A percentile compares a stretch with the other conserved stretches of the same genome.
Conservation (phyloP, 768 basidiomycete species). For the Pleurotus giganteus region DNA sequence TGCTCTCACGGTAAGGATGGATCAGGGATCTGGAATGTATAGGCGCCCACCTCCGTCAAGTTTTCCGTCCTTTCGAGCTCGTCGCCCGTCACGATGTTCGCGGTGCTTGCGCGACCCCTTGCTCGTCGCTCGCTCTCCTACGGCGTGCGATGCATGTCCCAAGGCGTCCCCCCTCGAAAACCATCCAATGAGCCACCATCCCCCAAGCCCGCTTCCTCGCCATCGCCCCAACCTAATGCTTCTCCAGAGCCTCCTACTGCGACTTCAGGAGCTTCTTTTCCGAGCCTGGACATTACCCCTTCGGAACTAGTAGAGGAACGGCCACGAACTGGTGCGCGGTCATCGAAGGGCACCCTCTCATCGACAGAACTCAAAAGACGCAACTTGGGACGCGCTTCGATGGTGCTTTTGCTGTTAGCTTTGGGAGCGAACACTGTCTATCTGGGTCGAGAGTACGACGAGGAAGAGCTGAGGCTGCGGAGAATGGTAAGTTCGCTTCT, state of each 20-base stretch:
- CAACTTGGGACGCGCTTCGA: constrained; percentile 50
- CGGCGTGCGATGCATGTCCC: constrained; percentile 34
- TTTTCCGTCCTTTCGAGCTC: background rate
- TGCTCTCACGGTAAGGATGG: background rate
- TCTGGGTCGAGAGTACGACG: constrained; percentile 79
- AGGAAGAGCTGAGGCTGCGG: constrained; percentile 63
- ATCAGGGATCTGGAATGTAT: background rate
- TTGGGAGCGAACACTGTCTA: constrained; percentile 57
- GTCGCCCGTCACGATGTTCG: constrained; percentile 9
- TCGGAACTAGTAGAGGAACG: constrained; percentile 39
- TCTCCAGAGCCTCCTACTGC: constrained; percentile 17
- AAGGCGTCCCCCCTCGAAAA: constrained; percentile 20
- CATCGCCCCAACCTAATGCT: constrained; percentile 12
- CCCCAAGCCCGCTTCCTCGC: constrained; percentile 10
- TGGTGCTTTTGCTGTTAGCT: constrained; percentile 54
- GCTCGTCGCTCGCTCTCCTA: constrained; percentile 29
- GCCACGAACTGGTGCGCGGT: constrained; percentile 71
- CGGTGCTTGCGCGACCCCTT: constrained; percentile 32
- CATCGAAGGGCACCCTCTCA: constrained; percentile 75
- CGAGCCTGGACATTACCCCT: constrained; percentile 68
- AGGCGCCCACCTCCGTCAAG: background rate
- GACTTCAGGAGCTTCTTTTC: constrained; percentile 25
- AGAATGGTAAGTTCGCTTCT: constrained; percentile 48
- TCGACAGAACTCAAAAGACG: constrained; percentile 73
- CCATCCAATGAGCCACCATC: constrained; percentile 13